phyloP scores from a whole-genome alignment of 805 yeast species.

The Saccharomycopsis olivae region DNA sequence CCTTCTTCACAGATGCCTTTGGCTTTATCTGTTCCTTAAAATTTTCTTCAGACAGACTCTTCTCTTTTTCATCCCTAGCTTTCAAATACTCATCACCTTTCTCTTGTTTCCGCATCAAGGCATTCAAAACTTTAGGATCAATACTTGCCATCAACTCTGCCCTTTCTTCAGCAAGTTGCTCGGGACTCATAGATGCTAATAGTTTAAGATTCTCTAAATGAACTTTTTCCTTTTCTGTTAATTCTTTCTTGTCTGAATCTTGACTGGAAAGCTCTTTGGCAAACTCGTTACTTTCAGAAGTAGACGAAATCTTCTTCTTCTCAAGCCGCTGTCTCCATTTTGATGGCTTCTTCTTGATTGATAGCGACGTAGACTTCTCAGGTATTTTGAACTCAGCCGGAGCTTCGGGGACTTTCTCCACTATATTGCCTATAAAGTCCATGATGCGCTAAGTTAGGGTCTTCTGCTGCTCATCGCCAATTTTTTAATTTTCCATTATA shows the following conservation, averaged over 20 bases:
- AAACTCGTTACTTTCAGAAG: constrained; percentile 19
- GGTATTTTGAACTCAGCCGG: constrained; percentile 20
- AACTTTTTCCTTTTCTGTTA: constrained; percentile 61
- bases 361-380: constrained; percentile 4
- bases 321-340: constrained; percentile 38
- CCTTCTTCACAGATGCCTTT: background rate
- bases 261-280: constrained; percentile 7
- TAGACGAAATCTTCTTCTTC: constrained; percentile 25
- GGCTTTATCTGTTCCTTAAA: constrained; percentile 17
- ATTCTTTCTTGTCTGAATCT: constrained; percentile 19
- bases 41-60: constrained; percentile 30
- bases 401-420: constrained; percentile 42
- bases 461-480: too few species aligned
- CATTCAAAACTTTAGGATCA: constrained; percentile 57
- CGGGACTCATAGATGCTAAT: constrained; percentile 50
- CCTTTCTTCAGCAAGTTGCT: constrained; percentile 53
- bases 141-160: constrained; percentile 56
- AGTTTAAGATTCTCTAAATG: constrained; percentile 64
- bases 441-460: too few species aligned
- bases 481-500: too few species aligned
- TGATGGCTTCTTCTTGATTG: constrained; percentile 30
- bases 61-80: constrained; percentile 27
- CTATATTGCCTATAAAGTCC: constrained; percentile 66
- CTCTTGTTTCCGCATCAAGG: constrained; percentile 46
- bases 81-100: constrained; percentile 26